These are phyloP conservation scores for Pulveroboletus ravenelii DNA, from an alignment of 768 basidiomycete species.

Conservation along the genomic window DNA sequence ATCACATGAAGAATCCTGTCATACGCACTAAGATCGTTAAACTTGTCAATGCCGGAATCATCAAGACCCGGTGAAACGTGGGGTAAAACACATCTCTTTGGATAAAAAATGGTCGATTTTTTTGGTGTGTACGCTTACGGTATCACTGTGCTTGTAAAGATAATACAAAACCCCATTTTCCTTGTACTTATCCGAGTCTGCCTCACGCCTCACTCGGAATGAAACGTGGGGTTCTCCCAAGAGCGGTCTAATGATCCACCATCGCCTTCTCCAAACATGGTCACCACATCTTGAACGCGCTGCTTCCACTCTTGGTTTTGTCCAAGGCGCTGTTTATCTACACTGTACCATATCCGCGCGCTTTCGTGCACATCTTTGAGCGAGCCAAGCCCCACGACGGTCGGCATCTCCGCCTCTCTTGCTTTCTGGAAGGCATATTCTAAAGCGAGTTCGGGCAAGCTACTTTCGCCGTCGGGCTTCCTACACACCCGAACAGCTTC, in stretches of 20 bases:
- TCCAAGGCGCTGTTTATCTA: conserved; percentile 36
- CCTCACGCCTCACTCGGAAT: conserved; percentile 3
- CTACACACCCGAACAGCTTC: conserved; percentile 32
- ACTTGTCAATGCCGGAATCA: conserved; percentile 88
- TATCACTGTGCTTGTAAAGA: conserved; percentile 21
- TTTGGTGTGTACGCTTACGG: conserved; percentile 18
- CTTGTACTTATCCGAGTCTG: neutral
- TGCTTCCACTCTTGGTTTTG: conserved; percentile 42
- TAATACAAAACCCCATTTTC: conserved; percentile 15
- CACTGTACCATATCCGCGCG: conserved; percentile 61
- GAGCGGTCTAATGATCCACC: conserved; percentile 56
- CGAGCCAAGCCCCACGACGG: conserved; percentile 70
- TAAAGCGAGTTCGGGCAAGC: conserved; percentile 60
- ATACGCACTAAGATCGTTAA: conserved; percentile 83
- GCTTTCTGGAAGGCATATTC: conserved; percentile 62
- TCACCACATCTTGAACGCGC: conserved; percentile 32
- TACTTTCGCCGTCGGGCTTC: conserved; percentile 37
- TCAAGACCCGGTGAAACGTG: conserved; percentile 65
- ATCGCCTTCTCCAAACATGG: conserved; percentile 41
- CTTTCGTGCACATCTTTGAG: conserved; percentile 71
- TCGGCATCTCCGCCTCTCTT: conserved; percentile 45
- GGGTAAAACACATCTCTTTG: conserved; percentile 3
- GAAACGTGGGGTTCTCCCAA: conserved; percentile 57
- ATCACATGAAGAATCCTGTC: conserved; percentile 92
- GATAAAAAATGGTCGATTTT: conserved; percentile 11